phyloP scores from a whole-genome alignment of 2,329 filamentous ascomycete species.

The Aspergillus sp. region DNA sequence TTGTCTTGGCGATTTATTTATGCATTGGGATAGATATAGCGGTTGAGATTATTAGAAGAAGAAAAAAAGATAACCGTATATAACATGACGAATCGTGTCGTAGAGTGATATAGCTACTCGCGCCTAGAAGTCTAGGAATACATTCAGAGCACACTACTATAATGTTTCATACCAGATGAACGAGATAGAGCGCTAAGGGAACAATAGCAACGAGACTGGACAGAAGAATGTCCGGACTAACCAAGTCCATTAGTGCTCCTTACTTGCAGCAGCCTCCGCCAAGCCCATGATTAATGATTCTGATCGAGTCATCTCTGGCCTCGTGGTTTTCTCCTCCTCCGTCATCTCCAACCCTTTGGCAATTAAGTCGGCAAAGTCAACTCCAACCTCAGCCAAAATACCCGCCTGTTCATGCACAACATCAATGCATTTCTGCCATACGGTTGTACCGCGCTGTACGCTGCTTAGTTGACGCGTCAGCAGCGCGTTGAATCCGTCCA shows the following conservation, averaged over 20 bases:
- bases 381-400: constrained; percentile 77
- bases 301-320: constrained; percentile 25
- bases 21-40: neutral
- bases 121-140: neutral
- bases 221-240: neutral
- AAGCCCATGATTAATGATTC: constrained; percentile 23
- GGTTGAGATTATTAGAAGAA: neutral
- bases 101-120: neutral
- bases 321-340: constrained; percentile 21
- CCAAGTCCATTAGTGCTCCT: neutral
- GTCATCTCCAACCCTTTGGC: constrained; percentile 52
- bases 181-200: neutral
- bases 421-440: constrained; percentile 81
- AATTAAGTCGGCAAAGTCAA: constrained; percentile 85
- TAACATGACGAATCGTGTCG: neutral
- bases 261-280: constrained; percentile 15
- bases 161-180: neutral
- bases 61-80: neutral
- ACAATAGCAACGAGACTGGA: neutral
- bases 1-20: neutral
- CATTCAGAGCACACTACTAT: neutral
- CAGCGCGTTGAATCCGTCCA: constrained; percentile 85
- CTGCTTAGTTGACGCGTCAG: constrained; percentile 83
- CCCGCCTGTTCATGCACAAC: constrained; percentile 76
- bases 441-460: constrained; percentile 70